Percentiles rank a stretch among this genome's conserved stretches.
phyloP scores from a whole-genome alignment of 306 rosid genomes.

The Abrus pulchellus region DNA sequence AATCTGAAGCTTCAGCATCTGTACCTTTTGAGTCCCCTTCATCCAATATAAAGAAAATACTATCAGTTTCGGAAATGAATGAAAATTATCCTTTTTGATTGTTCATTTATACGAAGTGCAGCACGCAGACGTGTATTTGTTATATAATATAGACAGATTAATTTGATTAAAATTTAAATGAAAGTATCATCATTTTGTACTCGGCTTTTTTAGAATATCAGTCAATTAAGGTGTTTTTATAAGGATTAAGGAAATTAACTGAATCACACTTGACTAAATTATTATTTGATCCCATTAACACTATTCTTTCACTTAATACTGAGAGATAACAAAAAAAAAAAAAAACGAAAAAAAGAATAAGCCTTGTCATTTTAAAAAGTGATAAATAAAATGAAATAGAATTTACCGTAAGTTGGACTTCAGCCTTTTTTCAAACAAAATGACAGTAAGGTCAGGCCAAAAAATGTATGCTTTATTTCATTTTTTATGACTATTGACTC shows the following conservation, averaged over 20 bases:
- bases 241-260: not conserved
- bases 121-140: not conserved
- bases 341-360: not conserved
- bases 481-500: no score
- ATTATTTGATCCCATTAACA: no score
- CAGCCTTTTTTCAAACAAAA: no score
- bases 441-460: no score
- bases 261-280: no score
- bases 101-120: not conserved
- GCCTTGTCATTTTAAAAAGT: not conserved
- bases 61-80: not conserved
- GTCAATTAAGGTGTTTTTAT: not conserved
- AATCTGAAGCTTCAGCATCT: conserved; percentile 30
- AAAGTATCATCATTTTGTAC: not conserved
- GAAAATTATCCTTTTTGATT: not conserved
- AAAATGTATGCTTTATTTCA: no score
- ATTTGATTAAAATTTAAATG: not conserved
- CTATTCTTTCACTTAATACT: no score
- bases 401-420: no score
- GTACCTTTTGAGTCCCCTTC: not conserved
- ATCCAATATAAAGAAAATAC: not conserved
- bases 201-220: not conserved
- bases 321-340: not conserved
- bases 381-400: not conserved
- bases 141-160: not conserved